phyloP scores from a whole-genome alignment of 441 rosid species.

The Raphanus hybrid region DNA sequence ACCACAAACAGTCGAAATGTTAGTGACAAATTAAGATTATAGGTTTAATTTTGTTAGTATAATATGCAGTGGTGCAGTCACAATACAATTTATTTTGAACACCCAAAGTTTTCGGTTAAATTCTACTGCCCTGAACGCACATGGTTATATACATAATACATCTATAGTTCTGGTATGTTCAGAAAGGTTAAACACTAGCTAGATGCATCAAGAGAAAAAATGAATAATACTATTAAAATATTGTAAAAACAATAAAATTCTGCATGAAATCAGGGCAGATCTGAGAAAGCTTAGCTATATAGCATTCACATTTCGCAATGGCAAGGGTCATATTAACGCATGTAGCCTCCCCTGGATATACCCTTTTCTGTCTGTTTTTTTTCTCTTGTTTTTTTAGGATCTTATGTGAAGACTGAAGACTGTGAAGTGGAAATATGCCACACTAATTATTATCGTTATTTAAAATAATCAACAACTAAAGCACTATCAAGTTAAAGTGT shows the following conservation, averaged over 20 bases:
- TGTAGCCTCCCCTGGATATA: slow-evolving; percentile 43
- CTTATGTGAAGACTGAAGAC: slow-evolving; percentile 22
- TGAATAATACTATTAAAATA: not conserved
- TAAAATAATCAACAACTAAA: slow-evolving; percentile 10
- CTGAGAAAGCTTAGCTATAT: slow-evolving; percentile 10
- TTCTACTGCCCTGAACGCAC: not conserved
- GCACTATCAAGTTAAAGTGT: slow-evolving; percentile 18
- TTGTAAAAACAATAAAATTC: not conserved
- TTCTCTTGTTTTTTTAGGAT: not conserved
- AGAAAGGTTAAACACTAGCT: slow-evolving; percentile 1
- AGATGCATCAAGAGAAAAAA: not conserved
- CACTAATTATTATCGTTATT: slow-evolving; percentile 27
- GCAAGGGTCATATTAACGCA: slow-evolving; percentile 40
- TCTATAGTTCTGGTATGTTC: not conserved
- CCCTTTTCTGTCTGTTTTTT: slow-evolving; percentile 18
- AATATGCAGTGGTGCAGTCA: not conserved
- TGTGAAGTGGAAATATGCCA: slow-evolving; percentile 35
- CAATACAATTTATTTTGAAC: not conserved
- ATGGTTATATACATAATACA: not conserved
- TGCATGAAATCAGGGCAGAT: slow-evolving; percentile 32
- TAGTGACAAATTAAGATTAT: not conserved
- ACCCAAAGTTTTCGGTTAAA: not conserved
- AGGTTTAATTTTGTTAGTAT: not conserved
- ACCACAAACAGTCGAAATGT: not conserved
- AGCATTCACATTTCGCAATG: slow-evolving; percentile 32